Base-by-base conservation (phyloP, 495 filamentous ascomycete species). In the Hypomontagnella monticulosa region DNA sequence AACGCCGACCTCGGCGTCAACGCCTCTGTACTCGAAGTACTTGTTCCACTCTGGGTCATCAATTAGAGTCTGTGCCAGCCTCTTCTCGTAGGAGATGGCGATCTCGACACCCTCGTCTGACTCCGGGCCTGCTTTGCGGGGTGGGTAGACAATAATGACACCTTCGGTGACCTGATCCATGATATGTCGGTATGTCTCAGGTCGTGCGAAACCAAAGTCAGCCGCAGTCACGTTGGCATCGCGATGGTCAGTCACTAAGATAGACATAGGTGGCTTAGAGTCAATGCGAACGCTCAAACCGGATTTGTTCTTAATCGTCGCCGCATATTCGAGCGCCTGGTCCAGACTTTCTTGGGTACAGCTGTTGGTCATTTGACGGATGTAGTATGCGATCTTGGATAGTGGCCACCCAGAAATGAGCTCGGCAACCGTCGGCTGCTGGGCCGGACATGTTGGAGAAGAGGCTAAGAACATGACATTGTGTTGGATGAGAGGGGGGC, bases 1-100 rank as follows among this genome's bases (percentile, higher is more conserved):
- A 12, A 9, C 11, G 36, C 36, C n/a, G 3, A 38, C 36, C 11
- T 49, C 46, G 12, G 27, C 66, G 1, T 41, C 41, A 5, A 56
- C 11, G 4, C 78, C 78, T 42, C 76, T 67, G 57, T 73, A 83
- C 57, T 81, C 79, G 53, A 81, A 80, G 46, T 70, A 81, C 48
- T 51, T 51, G 11, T 53, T 71, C 74, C 71, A 75, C 50, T 78
- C 77, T 0, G 65, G 48, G 61, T 83, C 79, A 3, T 71, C 62
- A 14, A 82, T 61, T 15, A 83, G 49, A 0, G 14, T 51, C 8
- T 76, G 47, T 10, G 68, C 68, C 19, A 76, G 44, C 7, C 66
- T 61, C 50, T 65, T 77, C 65, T 82, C 80, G 41, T 76, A 74
- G 0, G 65, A 32, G 41, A 83, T 69, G n/a, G 69, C 56, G 53